Base-by-base conservation (phyloP, 2,329 filamentous ascomycete species). In the Epicoccum sorghinum region DNA sequence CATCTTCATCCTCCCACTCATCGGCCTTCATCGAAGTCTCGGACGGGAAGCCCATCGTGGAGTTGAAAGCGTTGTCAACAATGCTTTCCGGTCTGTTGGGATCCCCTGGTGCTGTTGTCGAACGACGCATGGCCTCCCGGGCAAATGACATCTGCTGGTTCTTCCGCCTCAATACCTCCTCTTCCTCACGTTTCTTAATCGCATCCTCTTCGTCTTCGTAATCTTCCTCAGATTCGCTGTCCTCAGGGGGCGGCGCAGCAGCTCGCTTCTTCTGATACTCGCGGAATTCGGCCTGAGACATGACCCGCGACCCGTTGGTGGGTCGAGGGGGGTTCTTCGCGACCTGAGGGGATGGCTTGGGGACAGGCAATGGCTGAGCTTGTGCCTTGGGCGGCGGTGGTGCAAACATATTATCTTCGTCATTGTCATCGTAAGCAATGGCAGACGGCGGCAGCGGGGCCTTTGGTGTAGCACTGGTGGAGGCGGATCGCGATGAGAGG, bases 151-250 rank as follows among this genome's bases (percentile, higher is more conserved):
- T 67, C 43, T 73, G 70, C 38, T 70, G 68, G 39, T 68, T 68
- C 53, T 70, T 69, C 14, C 70, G 67, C 38, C 67, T 64, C 37
- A 65, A 49, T 14, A 69, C 57, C 42, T 72, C 68, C 41, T 74
- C 69, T 48, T 73, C 66, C 45, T 72, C 60, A 12, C 70, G 66
- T 45, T 67, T 66, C 57, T 62, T 60, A 49, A 71, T 69, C 3
- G 67, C 67, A 13, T 75, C 72, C 51, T 75, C 72, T 53, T 75
- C 72, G 38, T 74, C 72, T 37, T 75, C 72, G 47, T 74, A 73
- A 39, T 74, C 69, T 32, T 73, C 70, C 7, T 72, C 68, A 7
- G 70, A 69, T 2, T 67, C 68, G 52, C 63, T 67, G 36, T 71
- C 66, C 7, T 66, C 59, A 18, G 63, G 57, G 3, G 55, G 47